phyloP scores from a whole-genome alignment of 306 rosid species.

The Dryas octopetala region DNA sequence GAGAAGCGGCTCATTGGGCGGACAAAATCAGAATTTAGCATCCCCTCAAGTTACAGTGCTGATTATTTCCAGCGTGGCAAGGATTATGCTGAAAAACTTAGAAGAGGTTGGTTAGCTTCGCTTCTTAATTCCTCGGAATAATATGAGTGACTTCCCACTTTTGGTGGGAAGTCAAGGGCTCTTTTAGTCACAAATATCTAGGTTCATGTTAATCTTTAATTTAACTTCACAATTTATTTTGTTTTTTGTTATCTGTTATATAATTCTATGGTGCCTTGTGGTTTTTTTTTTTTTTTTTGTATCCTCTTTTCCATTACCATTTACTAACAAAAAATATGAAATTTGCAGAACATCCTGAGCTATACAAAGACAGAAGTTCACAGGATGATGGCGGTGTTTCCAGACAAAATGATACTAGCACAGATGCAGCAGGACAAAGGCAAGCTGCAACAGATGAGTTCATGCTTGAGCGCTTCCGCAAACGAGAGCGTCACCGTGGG shows the following conservation, averaged over 20 bases:
- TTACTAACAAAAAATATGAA: conserved; percentile 24
- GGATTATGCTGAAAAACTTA: conserved; percentile 97
- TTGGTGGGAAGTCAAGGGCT: not conserved
- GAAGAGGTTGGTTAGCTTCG: conserved; percentile 63
- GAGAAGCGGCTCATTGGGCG: conserved; percentile 89
- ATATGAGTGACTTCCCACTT: not conserved
- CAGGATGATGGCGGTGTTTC: conserved; percentile 65
- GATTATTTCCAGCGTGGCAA: conserved; percentile 98
- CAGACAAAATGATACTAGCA: conserved; percentile 52
- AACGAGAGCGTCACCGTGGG: conserved; percentile 90
- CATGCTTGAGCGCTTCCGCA: conserved; percentile 92
- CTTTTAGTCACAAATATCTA: not conserved
- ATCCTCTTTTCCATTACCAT: conserved; percentile 2
- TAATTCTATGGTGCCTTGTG: not conserved
- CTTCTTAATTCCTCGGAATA: not conserved
- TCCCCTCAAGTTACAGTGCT: conserved; percentile 92
- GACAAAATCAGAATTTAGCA: conserved; percentile 75
- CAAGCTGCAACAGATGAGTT: conserved; percentile 95
- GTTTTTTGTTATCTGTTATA: not conserved
- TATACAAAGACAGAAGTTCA: conserved; percentile 69
- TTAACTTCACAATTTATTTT: not conserved
- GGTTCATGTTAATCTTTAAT: not conserved
- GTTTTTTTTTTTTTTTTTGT: not conserved
- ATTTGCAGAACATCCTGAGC: conserved; percentile 91
- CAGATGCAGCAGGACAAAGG: conserved; percentile 69